These are phyloP conservation scores for Trichoderma arundinaceum DNA, from an alignment of 2,329 filamentous ascomycete species.

Conservation along the genomic window DNA sequence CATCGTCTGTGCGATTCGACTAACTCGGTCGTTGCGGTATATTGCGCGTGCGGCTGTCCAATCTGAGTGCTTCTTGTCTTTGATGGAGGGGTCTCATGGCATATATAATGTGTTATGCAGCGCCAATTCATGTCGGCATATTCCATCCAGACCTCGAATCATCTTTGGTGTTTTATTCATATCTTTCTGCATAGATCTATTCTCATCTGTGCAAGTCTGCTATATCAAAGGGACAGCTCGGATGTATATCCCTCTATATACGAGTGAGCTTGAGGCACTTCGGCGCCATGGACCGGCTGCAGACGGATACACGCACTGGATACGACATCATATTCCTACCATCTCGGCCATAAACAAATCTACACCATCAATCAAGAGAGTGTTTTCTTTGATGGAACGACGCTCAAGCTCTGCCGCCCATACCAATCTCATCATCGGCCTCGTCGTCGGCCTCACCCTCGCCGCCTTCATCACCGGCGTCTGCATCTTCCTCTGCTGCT, in stretches of 20 bases:
- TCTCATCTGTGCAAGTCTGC: background rate
- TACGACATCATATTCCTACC: background rate
- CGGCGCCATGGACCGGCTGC: background rate
- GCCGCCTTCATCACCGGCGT: slow-evolving; percentile 48
- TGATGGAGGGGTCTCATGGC: background rate
- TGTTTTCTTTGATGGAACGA: slow-evolving; percentile 28
- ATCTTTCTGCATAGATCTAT: background rate
- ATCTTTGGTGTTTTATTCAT: background rate
- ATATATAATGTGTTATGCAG: slow-evolving; percentile 23
- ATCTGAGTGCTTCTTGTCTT: background rate
- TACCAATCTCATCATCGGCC: slow-evolving; percentile 51
- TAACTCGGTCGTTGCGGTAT: background rate
- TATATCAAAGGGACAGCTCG: background rate
- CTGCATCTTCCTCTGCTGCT: slow-evolving; percentile 48
- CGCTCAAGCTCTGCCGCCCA: slow-evolving; percentile 39
- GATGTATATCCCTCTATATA: slow-evolving; percentile 44
- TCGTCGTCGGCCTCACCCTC: slow-evolving; percentile 51
- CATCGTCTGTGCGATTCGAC: slow-evolving; percentile 15
- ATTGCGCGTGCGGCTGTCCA: background rate
- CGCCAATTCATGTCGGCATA: background rate
- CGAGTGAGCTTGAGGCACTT: slow-evolving; percentile 10
- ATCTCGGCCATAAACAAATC: background rate
- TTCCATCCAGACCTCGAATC: background rate
- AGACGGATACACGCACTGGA: background rate
- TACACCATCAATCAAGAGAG: background rate